A percentile compares a stretch with the other conserved stretches of the same genome.
Evolutionary conservation across 768 basidiomycete genomes (phyloP).

Genomic region (Lentinula aciculospora): DNA sequence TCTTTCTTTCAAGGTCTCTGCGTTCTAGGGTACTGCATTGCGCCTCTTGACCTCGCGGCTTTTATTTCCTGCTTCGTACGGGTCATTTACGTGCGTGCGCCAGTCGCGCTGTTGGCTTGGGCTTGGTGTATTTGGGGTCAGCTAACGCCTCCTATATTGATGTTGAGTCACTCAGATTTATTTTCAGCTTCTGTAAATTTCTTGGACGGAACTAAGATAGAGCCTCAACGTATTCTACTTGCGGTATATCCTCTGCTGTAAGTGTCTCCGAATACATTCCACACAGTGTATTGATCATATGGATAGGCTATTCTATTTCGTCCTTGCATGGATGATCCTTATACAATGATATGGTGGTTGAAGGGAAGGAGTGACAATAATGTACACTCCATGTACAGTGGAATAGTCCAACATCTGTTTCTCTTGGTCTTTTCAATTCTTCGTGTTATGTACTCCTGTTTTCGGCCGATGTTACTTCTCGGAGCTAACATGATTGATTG

Average conservation of each 20-base stretch:
- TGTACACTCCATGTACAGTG: too few relatives aligned
- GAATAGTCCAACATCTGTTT: too few relatives aligned
- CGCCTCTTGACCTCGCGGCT: slow-evolving; percentile 88
- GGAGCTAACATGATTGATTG: neutral
- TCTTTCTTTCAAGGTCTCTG: slow-evolving; percentile 97
- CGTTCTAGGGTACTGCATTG: slow-evolving; percentile 92
- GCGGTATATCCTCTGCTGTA: slow-evolving; percentile 95
- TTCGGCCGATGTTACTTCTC: neutral
- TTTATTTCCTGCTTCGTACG: slow-evolving; percentile 82
- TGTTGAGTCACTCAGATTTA: slow-evolving; percentile 3
- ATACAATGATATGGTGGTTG: slow-evolving; percentile 54
- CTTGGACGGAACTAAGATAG: slow-evolving; percentile 91
- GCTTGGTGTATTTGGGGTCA: slow-evolving; percentile 97
- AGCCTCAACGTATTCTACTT: slow-evolving; percentile 81
- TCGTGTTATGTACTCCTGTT: neutral
- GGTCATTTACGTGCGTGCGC: slow-evolving; percentile 80
- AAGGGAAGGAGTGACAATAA: neutral
- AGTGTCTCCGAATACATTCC: slow-evolving; percentile 23
- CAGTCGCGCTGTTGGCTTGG: slow-evolving; percentile 83
- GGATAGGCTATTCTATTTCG: slow-evolving; percentile 82
- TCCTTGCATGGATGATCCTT: slow-evolving; percentile 95
- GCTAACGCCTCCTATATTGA: slow-evolving; percentile 15
- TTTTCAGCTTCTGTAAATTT: slow-evolving; percentile 85
- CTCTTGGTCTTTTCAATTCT: too few relatives aligned
- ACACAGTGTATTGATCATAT: neutral